Base-by-base conservation (phyloP, 345 rosid genomes). In the Punica granatum region DNA sequence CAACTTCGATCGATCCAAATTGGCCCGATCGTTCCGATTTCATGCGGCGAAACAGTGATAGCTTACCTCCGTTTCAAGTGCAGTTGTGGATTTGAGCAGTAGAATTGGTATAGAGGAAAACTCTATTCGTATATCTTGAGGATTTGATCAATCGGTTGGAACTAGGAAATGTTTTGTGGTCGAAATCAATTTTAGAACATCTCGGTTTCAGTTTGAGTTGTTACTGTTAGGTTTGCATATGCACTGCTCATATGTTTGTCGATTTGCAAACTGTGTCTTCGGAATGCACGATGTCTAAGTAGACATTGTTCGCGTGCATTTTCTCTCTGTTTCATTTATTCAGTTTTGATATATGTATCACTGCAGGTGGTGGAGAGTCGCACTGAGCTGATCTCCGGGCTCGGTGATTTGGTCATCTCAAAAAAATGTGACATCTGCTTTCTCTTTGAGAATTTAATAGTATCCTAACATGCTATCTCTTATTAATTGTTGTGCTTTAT, bases 361-460 rank as follows among this genome's bases (percentile, higher is more conserved):
- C 66, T 63, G 66, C 89, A 93, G 97, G 91, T 89, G 25, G 88
- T 78, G 6, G 93, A 94, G 80, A 82, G 74, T 64, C 88, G 90
- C 13, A 67, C 80, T 72, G 84, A 83, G 65, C 70, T 91, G 76
- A 76, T 94, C 64, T 64, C 73, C 16, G 72, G 73, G 64, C 82
- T 89, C 43, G 73, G 61, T 18, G 82, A 88, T 46, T 81, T 87
- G 56, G 82, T 78, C 62, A 30, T 79, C 14, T 68, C 67, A 7
- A 78, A 86, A 62, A 75, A 76, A 59, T 81, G 85, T 34, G 87
- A 88, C 65, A 30, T 80, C 66, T 79, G 79, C 7, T 77, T 78
- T 67, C 77, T 86, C 14, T 60, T 85, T 4, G 77, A 88, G 53
- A 81, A 73, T 77, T 74, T 93, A 19, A 60, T 81, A 32, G 99